Base-by-base conservation (phyloP, 1,284 basidiomycete genomes). In the Rugosomyces carneus region DNA sequence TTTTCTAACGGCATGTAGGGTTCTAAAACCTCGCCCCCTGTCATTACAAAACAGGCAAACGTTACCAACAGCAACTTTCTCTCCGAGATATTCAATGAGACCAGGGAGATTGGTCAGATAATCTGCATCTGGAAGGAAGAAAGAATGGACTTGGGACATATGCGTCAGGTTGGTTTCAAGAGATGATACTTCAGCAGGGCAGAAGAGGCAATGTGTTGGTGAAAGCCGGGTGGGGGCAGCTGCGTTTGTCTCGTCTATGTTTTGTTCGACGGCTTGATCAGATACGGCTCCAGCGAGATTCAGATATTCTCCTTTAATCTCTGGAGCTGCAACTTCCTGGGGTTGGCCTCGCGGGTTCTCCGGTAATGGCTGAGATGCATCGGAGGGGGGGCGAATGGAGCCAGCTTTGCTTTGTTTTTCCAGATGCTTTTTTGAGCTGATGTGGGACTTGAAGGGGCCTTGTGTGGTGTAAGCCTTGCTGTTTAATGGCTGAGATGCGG, bases 121-220 rank as follows among this genome's bases (percentile, higher is more conserved):
- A 37, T 97, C 91, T 32, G 81, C 81, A 55, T 99, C 95, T 37
- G 96, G 96, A 49, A 99, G 76, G 73, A 96, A 98, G 76, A 99
- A 99, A 20, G 93, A 93, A 67, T 99, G 96, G 0, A 66, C 66
- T 36, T 67, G 64, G 26, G 84, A 80, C 96, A 99, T 99, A 72
- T 99, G 96, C 0, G 74, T 69, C 16, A 96, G 73, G 56, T 87
- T 93, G 5, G 73, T 75, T 5, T 81, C 73, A 26, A 93, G 65
- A 1, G 80, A 70, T 0, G 70, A 29, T 8, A 78, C 75, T 10
- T 69, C 57, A 35, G 70, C 57, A 10, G 78, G 51, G 69, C 96
- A 99, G 73, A 99, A 99, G 42, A 99, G 84, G 62, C 93, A 97
- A 42, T 85, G 72, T 11, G 71, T 67, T 7, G 79, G 65, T 3